Percentiles rank a stretch among this genome's conserved stretches.
phyloP scores from a whole-genome alignment of 257 asterid genomes.

The Petrea volubilis region DNA sequence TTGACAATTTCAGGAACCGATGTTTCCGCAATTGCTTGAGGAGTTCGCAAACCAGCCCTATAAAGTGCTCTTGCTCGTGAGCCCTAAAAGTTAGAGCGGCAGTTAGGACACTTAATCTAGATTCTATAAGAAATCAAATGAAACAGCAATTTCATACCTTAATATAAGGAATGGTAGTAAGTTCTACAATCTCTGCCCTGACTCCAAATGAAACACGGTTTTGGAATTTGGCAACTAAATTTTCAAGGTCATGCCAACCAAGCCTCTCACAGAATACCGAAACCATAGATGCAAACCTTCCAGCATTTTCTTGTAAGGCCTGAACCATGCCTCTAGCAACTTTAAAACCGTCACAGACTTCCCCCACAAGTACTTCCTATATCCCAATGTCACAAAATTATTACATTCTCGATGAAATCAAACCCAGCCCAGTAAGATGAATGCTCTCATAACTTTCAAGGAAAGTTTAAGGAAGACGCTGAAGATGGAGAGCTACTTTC shows the following conservation, averaged over 20 bases:
- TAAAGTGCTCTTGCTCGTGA: constrained; percentile 98
- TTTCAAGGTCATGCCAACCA: constrained; percentile 97
- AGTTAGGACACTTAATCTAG: constrained; percentile 26
- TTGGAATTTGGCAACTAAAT: constrained; percentile 87
- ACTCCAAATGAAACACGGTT: constrained; percentile 98
- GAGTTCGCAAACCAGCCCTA: constrained; percentile 92
- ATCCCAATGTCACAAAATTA: constrained; percentile 31
- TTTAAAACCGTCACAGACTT: constrained; percentile 84
- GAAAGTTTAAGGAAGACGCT: neutral
- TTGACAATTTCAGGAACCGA: constrained; percentile 83
- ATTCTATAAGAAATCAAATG: constrained; percentile 15
- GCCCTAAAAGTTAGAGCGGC: constrained; percentile 55
- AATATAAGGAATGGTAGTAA: constrained; percentile 86
- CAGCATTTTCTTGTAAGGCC: constrained; percentile 97
- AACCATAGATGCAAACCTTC: constrained; percentile 99
- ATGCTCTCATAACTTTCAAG: neutral
- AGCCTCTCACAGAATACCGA: constrained; percentile 98
- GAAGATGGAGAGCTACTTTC: neutral
- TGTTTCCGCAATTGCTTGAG: constrained; percentile 97
- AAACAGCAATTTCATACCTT: constrained; percentile 53
- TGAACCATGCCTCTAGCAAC: constrained; percentile 99
- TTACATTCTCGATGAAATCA: constrained; percentile 11
- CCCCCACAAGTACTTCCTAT: constrained; percentile 83
- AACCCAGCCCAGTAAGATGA: constrained; percentile 9
- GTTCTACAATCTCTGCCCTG: constrained; percentile 96